Evolutionary conservation across 2,329 filamentous ascomycete species (phyloP), one percentile per base, ranked within the genome.

Genomic region (Parasarocladium wereldwijsianum): DNA sequence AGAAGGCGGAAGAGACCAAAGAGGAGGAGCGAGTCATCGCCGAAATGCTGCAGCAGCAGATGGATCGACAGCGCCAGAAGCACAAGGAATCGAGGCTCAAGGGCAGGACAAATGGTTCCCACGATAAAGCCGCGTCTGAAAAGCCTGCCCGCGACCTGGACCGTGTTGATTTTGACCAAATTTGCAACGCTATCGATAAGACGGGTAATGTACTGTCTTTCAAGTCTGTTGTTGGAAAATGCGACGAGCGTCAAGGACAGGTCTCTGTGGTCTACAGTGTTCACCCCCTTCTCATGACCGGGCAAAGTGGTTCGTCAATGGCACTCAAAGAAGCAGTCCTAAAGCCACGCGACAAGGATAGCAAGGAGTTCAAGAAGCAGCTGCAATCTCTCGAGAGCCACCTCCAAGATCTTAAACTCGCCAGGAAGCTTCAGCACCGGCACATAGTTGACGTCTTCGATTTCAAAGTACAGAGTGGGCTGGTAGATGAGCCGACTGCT

Each of bases 401-500:
- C 35, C 62, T 98, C 20, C 80, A 87, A 39, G 63, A 70, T 8
- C 58, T 92, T 30, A 90, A 82, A 49, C 60, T 67, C 2, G 58
- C 85, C 26, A 90, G 82, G 47, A 70, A 68, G 39, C 58, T 90
- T 22, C 69, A 71, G 4, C 84, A 94, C 47, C 66, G 71, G 15
- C 83, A 85, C 44, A 57, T 96, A 9, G 66, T 90, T 24, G 73
- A 80, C 29, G 63, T 96, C 21, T 62, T 93, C 34, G 84, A 86
- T 36, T 92, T 85, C 55, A 84, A 81, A 41, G 79, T 94, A 36
- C 64, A 78, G 44, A 60, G 66, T 24, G 57, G 55, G 38, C 55
- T 43, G 28, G 51, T 57, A 11, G 47, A 55, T 22, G 54, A 64
- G 29, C 47, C 49, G 9, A 39, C 43, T 7, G 36, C 40, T 13